phyloP scores from a whole-genome alignment of 2,329 filamentous ascomycete species.

The Cladosporium phlei region DNA sequence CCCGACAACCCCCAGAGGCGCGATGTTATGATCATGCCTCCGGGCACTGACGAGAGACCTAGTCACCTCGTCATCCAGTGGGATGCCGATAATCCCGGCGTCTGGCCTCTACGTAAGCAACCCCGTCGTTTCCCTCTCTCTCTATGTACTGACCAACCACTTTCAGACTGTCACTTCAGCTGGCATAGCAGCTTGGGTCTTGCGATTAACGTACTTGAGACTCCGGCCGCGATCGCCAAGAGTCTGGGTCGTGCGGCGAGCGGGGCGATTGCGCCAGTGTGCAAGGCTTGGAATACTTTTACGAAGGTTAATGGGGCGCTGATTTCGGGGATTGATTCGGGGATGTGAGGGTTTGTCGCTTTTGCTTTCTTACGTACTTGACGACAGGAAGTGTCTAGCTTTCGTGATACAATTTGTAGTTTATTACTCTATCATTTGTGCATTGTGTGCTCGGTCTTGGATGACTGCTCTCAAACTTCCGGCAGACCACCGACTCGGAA shows the following conservation, averaged over 20 bases:
- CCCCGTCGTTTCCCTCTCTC: no score
- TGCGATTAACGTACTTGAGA: slow-evolving; percentile 29
- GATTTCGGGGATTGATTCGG: slow-evolving; percentile 4
- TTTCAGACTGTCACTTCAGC: slow-evolving; percentile 22
- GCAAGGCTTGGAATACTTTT: slow-evolving; percentile 23
- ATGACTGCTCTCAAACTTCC: no score
- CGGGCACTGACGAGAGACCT: slow-evolving; percentile 20
- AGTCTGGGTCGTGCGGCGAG: slow-evolving; percentile 26
- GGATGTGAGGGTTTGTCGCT: background rate
- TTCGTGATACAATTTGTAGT: no score
- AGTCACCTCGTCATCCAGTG: slow-evolving; percentile 37
- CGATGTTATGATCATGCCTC: slow-evolving; percentile 47
- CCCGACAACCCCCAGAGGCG: slow-evolving; percentile 48
- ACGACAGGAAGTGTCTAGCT: no score
- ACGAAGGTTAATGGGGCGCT: background rate
- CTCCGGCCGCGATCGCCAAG: slow-evolving; percentile 1
- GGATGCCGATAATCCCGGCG: slow-evolving; percentile 47
- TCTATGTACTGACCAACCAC: no score
- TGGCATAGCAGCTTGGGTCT: slow-evolving; percentile 30
- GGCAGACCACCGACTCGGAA: no score
- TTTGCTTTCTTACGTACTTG: no score
- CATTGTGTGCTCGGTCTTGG: no score
- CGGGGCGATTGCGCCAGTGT: slow-evolving; percentile 28
- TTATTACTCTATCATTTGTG: no score
- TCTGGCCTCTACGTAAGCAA: no score